A percentile compares a stretch with the other conserved stretches of the same genome.
Conservation (phyloP, 2,329 filamentous ascomycete species). For the Fusarium transvaalense region DNA sequence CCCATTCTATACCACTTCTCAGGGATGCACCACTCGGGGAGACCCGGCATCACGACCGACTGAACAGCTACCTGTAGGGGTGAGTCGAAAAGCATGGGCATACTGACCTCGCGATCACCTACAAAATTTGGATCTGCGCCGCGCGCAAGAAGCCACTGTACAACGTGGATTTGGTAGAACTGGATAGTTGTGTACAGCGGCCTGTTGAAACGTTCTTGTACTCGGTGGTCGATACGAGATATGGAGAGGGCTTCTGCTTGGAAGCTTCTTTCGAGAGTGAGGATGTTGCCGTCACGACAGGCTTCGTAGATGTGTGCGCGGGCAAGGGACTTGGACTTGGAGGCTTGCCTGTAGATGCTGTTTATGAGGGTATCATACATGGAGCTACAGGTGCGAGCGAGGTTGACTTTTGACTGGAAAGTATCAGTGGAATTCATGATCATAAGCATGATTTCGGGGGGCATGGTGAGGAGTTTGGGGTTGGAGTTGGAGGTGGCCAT, state of each 20-base stretch:
- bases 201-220: background rate
- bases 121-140: background rate
- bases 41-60: background rate
- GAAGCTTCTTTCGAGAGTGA: background rate
- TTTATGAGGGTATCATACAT: background rate
- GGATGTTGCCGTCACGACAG: background rate
- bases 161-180: background rate
- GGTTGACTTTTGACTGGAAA: background rate
- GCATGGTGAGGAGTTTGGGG: background rate
- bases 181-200: background rate
- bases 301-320: background rate
- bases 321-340: background rate
- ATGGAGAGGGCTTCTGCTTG: background rate
- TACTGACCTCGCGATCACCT: background rate
- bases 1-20: background rate
- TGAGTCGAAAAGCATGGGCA: background rate
- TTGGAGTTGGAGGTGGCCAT: background rate
- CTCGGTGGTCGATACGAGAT: background rate
- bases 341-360: background rate
- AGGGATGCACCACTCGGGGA: background rate
- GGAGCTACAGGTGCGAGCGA: background rate
- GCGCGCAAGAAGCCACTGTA: background rate
- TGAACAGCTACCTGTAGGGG: background rate
- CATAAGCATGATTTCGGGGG: background rate
- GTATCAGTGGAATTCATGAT: background rate